Conservation (phyloP, 2,329 filamentous ascomycete genomes). For the Nemania abortiva region DNA sequence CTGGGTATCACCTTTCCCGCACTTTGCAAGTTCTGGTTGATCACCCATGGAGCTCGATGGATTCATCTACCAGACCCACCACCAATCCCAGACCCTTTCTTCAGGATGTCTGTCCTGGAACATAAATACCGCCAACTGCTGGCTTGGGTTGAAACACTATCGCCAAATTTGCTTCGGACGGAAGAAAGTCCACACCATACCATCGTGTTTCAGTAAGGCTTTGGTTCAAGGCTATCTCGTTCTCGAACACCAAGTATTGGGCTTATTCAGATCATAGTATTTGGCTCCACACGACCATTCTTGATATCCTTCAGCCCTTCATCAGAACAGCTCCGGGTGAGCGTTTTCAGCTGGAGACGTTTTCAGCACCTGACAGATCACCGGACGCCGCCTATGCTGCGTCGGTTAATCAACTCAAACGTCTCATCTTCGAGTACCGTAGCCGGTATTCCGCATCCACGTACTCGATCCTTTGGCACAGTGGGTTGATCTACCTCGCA, state of each 20-base stretch:
- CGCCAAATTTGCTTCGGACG: neutral
- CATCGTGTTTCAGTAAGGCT: neutral
- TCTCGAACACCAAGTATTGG: neutral
- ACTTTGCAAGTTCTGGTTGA: neutral
- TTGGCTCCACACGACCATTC: neutral
- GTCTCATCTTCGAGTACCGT: neutral
- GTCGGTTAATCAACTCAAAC: neutral
- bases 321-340: neutral
- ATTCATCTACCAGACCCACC: neutral
- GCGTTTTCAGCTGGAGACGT: neutral
- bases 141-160: neutral
- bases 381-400: neutral
- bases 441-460: neutral
- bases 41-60: neutral
- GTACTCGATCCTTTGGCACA: slow-evolving; percentile 4
- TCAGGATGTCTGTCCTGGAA: neutral
- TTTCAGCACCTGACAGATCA: neutral
- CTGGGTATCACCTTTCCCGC: neutral
- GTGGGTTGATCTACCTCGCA: slow-evolving; percentile 3
- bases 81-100: neutral
- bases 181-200: neutral
- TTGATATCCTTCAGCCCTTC: neutral
- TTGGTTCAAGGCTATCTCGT: neutral
- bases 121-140: slow-evolving; percentile 3
- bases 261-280: slow-evolving; percentile 2